phyloP scores from a whole-genome alignment of 1,284 basidiomycete genomes.

The Grifola frondosa region DNA sequence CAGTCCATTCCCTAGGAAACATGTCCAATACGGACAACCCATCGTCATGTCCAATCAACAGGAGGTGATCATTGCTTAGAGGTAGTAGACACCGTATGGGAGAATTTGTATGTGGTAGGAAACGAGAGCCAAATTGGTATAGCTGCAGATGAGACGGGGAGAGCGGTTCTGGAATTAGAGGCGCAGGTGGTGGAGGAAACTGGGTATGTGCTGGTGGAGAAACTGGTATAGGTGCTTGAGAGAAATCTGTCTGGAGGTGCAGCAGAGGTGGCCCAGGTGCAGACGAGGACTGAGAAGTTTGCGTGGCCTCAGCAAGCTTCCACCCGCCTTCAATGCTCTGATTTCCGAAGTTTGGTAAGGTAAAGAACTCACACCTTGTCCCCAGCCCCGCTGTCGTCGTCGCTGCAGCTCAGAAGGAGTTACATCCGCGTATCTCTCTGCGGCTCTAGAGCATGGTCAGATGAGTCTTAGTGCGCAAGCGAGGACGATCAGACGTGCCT shows the following conservation, averaged over 20 bases:
- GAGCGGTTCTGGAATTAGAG: conserved; percentile 50
- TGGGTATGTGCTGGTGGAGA: conserved; percentile 34
- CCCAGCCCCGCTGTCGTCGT: conserved; percentile 70
- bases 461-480: conserved; percentile 6
- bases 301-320: not conserved
- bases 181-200: conserved; percentile 37
- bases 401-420: conserved; percentile 56
- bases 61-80: conserved; percentile 55
- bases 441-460: conserved; percentile 53
- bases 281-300: not conserved
- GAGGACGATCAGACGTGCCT: conserved; percentile 44
- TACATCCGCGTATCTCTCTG: conserved; percentile 70
- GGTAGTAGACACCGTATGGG: conserved; percentile 75
- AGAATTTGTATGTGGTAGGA: conserved; percentile 73
- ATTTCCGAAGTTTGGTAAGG: not conserved
- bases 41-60: conserved; percentile 74
- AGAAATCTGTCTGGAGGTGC: conserved; percentile 47
- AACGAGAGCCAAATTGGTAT: conserved; percentile 77
- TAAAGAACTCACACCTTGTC: conserved; percentile 34
- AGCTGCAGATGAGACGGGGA: conserved; percentile 62
- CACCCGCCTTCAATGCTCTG: too few species aligned
- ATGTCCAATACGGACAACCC: conserved; percentile 78
- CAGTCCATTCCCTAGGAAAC: conserved; percentile 67
- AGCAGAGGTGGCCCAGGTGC: conserved; percentile 28
- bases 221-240: conserved; percentile 26